Percentiles rank a stretch among this genome's conserved stretches.
These are phyloP conservation scores for Brettanomyces sp. DNA, from an alignment of 805 yeast genomes.

Conservation along the genomic window DNA sequence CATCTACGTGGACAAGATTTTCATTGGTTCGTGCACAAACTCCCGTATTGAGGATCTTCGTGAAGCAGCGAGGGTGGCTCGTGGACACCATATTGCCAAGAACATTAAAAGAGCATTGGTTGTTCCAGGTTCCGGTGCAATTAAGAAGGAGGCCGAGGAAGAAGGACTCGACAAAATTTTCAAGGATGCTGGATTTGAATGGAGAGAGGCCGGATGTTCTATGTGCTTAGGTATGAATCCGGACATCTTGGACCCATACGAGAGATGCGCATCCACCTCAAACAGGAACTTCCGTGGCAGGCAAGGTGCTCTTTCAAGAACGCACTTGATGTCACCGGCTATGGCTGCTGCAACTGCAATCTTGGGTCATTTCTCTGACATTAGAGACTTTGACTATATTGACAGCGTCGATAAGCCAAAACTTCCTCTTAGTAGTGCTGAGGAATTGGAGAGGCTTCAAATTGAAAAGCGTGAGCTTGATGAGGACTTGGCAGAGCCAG, in stretches of 20 bases:
- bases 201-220: conserved; percentile 99
- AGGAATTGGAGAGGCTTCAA: conserved; percentile 46
- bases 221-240: conserved; percentile 99
- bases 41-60: conserved; percentile 95
- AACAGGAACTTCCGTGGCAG: conserved; percentile 99
- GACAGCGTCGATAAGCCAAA: conserved; percentile 50
- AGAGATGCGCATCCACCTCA: conserved; percentile 97
- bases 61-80: conserved; percentile 88
- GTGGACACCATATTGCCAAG: conserved; percentile 80
- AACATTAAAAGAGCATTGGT: conserved; percentile 77
- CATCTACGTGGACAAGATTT: conserved; percentile 83
- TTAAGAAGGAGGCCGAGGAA: conserved; percentile 84
- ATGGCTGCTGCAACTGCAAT: conserved; percentile 99
- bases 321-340: conserved; percentile 97
- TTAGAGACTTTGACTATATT: conserved; percentile 67
- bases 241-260: conserved; percentile 88
- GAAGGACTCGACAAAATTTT: conserved; percentile 93
- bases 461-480: conserved; percentile 56
- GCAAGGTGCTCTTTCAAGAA: conserved; percentile 93
- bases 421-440: conserved; percentile 34
- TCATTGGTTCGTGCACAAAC: conserved; percentile 97
- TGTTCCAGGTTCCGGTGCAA: conserved; percentile 96
- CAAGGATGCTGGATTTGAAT: conserved; percentile 86
- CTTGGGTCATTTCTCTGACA: conserved; percentile 82
- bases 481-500: conserved; percentile 34